phyloP scores from a whole-genome alignment of 805 yeast genomes.

The Saccharomyces kudriavzevii region DNA sequence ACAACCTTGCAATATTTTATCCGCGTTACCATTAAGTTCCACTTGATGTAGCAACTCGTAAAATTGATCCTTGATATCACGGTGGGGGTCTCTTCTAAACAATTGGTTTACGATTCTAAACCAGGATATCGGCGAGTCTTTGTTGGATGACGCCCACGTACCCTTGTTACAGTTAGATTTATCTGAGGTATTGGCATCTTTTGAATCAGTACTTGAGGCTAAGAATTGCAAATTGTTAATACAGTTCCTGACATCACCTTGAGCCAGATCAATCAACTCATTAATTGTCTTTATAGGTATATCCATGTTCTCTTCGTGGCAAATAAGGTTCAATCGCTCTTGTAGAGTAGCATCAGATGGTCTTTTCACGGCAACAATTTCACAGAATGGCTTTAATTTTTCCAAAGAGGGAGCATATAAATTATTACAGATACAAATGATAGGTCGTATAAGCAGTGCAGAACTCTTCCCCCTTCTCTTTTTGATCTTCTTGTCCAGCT shows the following conservation, averaged over 20 bases:
- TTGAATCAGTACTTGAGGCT: conserved; percentile 7
- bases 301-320: conserved; percentile 44
- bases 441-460: conserved; percentile 62
- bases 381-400: conserved; percentile 63
- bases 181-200: conserved; percentile 8
- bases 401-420: conserved; percentile 69
- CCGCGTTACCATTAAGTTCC: conserved; percentile 43
- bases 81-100: conserved; percentile 45
- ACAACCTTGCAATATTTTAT: conserved; percentile 63
- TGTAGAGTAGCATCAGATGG: conserved; percentile 43
- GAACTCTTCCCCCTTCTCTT: conserved; percentile 31
- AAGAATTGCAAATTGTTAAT: conserved; percentile 72
- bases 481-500: conserved; percentile 7
- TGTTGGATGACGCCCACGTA: conserved; percentile 29
- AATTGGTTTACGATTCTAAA: conserved; percentile 51
- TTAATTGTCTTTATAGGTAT: conserved; percentile 46
- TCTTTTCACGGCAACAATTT: conserved; percentile 56
- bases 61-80: conserved; percentile 42
- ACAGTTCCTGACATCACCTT: conserved; percentile 81
- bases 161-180: background rate
- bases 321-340: conserved; percentile 43
- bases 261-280: conserved; percentile 60
- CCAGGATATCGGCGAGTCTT: conserved; percentile 65
- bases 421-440: conserved; percentile 88
- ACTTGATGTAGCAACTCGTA: conserved; percentile 39